These are phyloP conservation scores for Colletotrichum filicis DNA, from an alignment of 2,329 filamentous ascomycete genomes.

Conservation along the genomic window DNA sequence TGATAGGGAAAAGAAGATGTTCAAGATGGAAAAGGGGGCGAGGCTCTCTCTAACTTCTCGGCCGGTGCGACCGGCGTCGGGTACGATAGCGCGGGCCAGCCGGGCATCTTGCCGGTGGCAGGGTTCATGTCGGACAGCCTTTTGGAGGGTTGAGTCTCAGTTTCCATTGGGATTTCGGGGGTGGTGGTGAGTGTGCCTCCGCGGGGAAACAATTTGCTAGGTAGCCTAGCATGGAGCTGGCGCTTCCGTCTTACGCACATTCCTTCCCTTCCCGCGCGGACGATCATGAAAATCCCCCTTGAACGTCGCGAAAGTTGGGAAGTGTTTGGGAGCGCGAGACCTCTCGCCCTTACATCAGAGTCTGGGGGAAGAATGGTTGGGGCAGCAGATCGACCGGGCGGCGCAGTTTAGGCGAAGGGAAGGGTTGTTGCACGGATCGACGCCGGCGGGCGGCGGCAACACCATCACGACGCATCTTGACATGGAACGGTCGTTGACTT, in stretches of 20 bases:
- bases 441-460: not conserved
- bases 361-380: not conserved
- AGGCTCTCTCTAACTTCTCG: not conserved
- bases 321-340: constrained; percentile 2
- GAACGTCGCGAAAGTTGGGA: constrained; percentile 25
- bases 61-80: constrained; percentile 2
- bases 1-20: not conserved
- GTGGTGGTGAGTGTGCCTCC: not conserved
- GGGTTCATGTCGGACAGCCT: not conserved
- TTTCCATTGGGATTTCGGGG: not conserved
- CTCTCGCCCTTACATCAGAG: not conserved
- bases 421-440: constrained; percentile 27
- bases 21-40: not conserved
- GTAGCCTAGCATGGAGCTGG: not conserved
- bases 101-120: not conserved
- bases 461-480: not conserved
- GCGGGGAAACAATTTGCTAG: not conserved
- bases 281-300: constrained; percentile 32
- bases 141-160: not conserved
- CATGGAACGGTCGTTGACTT: not conserved
- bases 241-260: constrained; percentile 12
- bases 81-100: not conserved
- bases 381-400: constrained; percentile 16
- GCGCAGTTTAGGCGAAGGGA: constrained; percentile 2
- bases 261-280: constrained; percentile 1